Percentiles rank a stretch among this genome's conserved stretches.
Conservation (phyloP, 768 basidiomycete genomes). For the Pisolithus marmoratus region DNA sequence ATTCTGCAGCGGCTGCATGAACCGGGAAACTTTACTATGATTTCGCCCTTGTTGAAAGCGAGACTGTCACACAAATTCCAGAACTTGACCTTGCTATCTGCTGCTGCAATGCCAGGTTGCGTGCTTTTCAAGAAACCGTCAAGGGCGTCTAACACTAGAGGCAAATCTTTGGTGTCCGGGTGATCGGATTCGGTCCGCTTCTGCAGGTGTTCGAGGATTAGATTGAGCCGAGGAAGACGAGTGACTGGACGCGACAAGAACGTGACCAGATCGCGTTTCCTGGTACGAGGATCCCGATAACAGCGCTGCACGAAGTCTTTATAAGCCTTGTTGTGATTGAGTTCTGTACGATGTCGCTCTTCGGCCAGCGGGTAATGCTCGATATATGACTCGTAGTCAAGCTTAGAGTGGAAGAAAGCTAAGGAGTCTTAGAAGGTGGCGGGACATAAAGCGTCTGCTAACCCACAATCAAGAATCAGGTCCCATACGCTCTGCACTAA, state of each 20-base stretch:
- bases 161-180: slow-evolving; percentile 72
- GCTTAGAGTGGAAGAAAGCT: slow-evolving; percentile 43
- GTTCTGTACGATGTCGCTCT: slow-evolving; percentile 72
- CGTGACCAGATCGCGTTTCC: slow-evolving; percentile 72
- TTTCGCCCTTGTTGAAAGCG: slow-evolving; percentile 70
- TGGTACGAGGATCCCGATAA: slow-evolving; percentile 57
- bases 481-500: slow-evolving; percentile 79
- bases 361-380: slow-evolving; percentile 87
- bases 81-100: slow-evolving; percentile 85
- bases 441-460: not conserved
- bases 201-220: slow-evolving; percentile 65
- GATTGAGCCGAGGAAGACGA: slow-evolving; percentile 74
- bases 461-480: slow-evolving; percentile 73
- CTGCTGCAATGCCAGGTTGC: slow-evolving; percentile 87
- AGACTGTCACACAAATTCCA: slow-evolving; percentile 77
- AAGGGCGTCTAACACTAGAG: slow-evolving; percentile 63
- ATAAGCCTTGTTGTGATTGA: slow-evolving; percentile 63
- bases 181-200: slow-evolving; percentile 70
- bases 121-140: slow-evolving; percentile 75
- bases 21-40: slow-evolving; percentile 46
- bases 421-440: slow-evolving; percentile 10
- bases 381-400: slow-evolving; percentile 75
- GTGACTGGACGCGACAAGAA: slow-evolving; percentile 86
- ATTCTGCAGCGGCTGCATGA: not conserved
- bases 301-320: slow-evolving; percentile 59